Percentiles rank a stretch among this genome's conserved stretches.
phyloP scores from a whole-genome alignment of 2,329 filamentous ascomycete species.

The Monilinia fructigena region DNA sequence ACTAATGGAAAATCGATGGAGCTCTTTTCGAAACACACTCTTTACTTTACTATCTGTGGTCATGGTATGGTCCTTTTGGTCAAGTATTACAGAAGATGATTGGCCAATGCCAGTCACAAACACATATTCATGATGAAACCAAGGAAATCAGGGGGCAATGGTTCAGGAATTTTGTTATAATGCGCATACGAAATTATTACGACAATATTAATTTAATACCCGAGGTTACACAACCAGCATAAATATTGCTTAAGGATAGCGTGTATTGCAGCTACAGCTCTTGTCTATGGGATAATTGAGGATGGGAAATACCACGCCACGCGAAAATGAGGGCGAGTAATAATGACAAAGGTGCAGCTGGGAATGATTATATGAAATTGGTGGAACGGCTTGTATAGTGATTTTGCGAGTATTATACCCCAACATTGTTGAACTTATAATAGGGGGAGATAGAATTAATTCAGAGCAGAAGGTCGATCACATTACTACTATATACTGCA shows the following conservation, averaged over 20 bases:
- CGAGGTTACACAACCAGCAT: constrained; percentile 25
- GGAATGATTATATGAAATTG: constrained; percentile 22
- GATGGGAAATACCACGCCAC: constrained; percentile 11
- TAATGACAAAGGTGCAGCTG: constrained; percentile 8
- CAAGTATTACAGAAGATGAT: constrained; percentile 97
- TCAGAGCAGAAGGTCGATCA: constrained; percentile 10
- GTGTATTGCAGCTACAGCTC: constrained; percentile 19
- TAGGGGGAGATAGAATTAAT: constrained; percentile 24
- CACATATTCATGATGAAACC: constrained; percentile 37
- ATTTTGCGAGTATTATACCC: constrained; percentile 25
- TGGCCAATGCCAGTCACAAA: constrained; percentile 65
- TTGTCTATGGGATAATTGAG: constrained; percentile 11
- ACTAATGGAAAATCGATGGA: constrained; percentile 84
- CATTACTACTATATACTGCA: not conserved
- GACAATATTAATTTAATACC: constrained; percentile 37
- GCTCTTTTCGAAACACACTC: constrained; percentile 89
- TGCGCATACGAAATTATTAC: constrained; percentile 32
- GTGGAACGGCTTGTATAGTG: constrained; percentile 23
- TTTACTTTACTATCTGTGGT: constrained; percentile 86
- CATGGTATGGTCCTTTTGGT: constrained; percentile 94
- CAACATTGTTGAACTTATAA: constrained; percentile 23
- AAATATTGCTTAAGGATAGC: constrained; percentile 24
- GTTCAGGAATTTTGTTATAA: constrained; percentile 36
- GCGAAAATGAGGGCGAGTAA: not conserved
- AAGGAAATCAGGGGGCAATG: constrained; percentile 26